Conservation (phyloP, 345 rosid genomes). For the Viola odorata region DNA sequence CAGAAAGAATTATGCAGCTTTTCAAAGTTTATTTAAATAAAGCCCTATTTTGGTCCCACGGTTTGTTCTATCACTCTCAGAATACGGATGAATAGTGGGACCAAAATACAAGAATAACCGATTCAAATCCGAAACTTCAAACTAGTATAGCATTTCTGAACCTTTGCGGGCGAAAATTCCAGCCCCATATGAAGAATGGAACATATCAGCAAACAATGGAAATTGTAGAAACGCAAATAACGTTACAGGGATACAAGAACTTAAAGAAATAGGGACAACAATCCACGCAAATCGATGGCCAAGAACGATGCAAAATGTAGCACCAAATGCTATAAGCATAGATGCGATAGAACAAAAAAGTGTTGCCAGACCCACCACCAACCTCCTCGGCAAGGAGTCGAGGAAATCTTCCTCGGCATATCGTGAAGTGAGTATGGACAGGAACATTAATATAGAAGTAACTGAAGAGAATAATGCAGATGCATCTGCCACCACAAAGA, state of each 20-base stretch:
- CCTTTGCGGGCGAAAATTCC: slow-evolving; percentile 3
- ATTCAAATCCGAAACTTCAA: too few species aligned
- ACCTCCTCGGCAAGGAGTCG: slow-evolving; percentile 5
- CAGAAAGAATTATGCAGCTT: too few species aligned
- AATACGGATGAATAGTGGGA: too few species aligned
- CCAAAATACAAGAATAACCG: too few species aligned
- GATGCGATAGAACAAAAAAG: slow-evolving; percentile 10
- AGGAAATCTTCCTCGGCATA: slow-evolving; percentile 19
- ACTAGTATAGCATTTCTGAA: not conserved
- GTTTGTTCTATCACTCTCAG: too few species aligned
- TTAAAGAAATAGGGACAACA: slow-evolving; percentile 3
- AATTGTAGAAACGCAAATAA: slow-evolving; percentile 15
- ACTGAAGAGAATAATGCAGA: slow-evolving; percentile 10
- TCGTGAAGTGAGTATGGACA: slow-evolving; percentile 17
- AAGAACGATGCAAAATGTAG: slow-evolving; percentile 6
- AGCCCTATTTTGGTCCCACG: too few species aligned
- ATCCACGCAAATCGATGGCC: slow-evolving; percentile 4
- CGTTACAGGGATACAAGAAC: slow-evolving; percentile 5
- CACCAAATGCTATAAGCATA: slow-evolving; percentile 8
- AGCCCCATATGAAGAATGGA: slow-evolving; percentile 1
- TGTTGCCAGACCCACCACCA: slow-evolving; percentile 11
- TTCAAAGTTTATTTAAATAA: too few species aligned
- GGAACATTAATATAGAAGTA: slow-evolving; percentile 11
- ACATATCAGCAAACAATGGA: slow-evolving; percentile 10
- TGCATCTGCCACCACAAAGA: slow-evolving; percentile 4